Base-by-base conservation (phyloP, 139 green algal genomes). In the Chlamydomonas sp. region DNA sequence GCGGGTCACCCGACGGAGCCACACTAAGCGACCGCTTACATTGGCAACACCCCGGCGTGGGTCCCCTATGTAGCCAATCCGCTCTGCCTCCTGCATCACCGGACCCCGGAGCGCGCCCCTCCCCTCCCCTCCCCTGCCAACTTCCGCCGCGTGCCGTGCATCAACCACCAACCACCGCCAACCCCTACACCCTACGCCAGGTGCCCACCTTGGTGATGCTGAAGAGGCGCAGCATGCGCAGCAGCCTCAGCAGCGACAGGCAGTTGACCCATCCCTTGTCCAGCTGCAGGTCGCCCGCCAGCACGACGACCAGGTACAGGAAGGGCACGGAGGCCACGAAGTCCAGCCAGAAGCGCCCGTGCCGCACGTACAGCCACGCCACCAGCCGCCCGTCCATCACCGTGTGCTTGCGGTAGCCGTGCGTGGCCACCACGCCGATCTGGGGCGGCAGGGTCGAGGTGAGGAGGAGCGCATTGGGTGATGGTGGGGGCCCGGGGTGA, bases 221-320 rank as follows among this genome's bases (percentile, higher is more conserved):
- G 71, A 91, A n/a, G 49, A 91, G 78, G 5, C 88, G 83, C 61
- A 78, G 57, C 88, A 91, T 86, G 57, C 88, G 83, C 78, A 91
- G 77, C 67, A 91, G 83, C 8, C 88, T 83, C 77, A 91, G 83
- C 64, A 91, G 88, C 3, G 83, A 89, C 31, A 84, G 63, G 59
- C 83, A 89, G 69, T 78, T 84, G 63, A 91, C 88, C 88, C 88
- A 91, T 83, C 78, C 62, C 75, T 77, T 85, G 87, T 64, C 64
- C 4, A 84, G 62, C 4, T 71, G 18, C 63, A 90, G 62, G 49
- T 83, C 15, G 18, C 75, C 74, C 17, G 75, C 75, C 17, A 88
- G 63, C 64, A 88, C 63, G 6, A 88, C 75, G 18, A 88, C 71
- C 61, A 91, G 88, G 83, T 89, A 89, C 2, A 91, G 9, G 68